Base-by-base conservation (phyloP, 106 monocot genomes). In the Gastrodia elata region DNA sequence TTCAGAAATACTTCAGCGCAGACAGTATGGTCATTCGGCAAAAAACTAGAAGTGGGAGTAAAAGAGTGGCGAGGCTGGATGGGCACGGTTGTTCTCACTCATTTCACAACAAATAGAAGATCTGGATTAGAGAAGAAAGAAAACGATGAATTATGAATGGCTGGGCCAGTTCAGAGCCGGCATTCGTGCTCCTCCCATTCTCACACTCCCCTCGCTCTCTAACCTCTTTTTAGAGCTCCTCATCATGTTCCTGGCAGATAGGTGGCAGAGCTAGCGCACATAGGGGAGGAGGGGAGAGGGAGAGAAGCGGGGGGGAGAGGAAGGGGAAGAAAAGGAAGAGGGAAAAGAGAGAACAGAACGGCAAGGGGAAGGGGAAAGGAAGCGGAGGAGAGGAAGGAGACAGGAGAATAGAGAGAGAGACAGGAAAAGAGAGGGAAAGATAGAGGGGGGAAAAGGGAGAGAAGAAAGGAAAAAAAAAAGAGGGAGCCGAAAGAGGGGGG, bases 1-100 rank as follows among this genome's bases (percentile, higher is more conserved):
- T 69, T 69, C 69, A 69, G 67, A 38, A 67, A 37, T 40, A 69
- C 25, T 69, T 39, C 40, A 69, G 40, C n/a, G 10, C 10, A 3
- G 2, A 41, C 24, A 39, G 69, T 26, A 39, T 69, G 69, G 25
- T 40, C 26, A 69, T 69, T 40, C n/a, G 39, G 30, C 30, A 28
- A n/a, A 24, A 40, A 10, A 40, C n/a, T 22, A 38, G 37, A 38
- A 11, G 24, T 8, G 39, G 18, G 8, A 40, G 18, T 39, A 39
- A 8, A 69, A 39, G 13, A 11, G 24, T 69, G 40, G 10, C 6
- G 69, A 41, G 13, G 40, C 26, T 40, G 24, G 6, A 36, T n/a
- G n/a, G 69, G 39, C 40, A 25, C n/a, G 25, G 24, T 8, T 40
- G 40, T 37, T 39, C 24, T 5, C n/a, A n/a, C 69, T 40, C 69